phyloP scores from a whole-genome alignment of 345 rosid species.

The Populus euphratica region DNA sequence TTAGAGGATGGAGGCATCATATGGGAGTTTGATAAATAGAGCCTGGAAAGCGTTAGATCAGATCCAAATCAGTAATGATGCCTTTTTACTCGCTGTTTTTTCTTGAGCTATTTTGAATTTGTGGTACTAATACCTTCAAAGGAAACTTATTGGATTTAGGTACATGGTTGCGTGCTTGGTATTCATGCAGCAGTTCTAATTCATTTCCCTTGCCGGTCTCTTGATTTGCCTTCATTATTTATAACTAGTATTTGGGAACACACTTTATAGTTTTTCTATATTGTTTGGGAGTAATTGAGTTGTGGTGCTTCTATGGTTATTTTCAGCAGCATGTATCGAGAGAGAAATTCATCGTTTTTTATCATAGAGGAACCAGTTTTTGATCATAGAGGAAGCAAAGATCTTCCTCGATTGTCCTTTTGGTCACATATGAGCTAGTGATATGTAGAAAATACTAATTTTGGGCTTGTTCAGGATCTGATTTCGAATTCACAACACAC shows the following conservation, averaged over 20 bases:
- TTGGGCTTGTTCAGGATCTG: too few species aligned
- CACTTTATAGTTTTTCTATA: neutral
- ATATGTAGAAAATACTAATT: too few species aligned
- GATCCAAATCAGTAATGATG: neutral
- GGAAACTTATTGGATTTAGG: neutral
- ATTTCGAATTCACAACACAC: too few species aligned
- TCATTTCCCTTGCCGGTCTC: neutral
- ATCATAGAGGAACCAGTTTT: too few species aligned
- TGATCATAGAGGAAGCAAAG: too few species aligned
- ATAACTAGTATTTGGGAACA: neutral
- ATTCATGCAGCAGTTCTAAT: neutral
- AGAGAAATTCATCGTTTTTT: too few species aligned
- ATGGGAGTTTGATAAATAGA: constrained; percentile 59
- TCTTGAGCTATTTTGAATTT: neutral
- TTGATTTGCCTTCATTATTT: neutral
- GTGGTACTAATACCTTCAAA: neutral
- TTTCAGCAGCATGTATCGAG: neutral
- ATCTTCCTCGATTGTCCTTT: too few species aligned
- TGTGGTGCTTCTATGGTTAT: neutral
- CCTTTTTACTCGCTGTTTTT: neutral
- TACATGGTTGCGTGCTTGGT: neutral
- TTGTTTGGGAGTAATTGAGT: neutral
- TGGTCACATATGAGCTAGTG: too few species aligned
- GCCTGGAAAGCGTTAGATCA: neutral
- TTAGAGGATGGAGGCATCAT: constrained; percentile 59